Evolutionary conservation across 306 rosid species (phyloP).

Genomic region (Cucumis sativus): Cucumber_9930_V3 NC_026656.2:19357001-19357500

Average conservation of each 20-base stretch:
- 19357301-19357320: not conserved
- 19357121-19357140: not conserved
- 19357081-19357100: not conserved
- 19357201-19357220: not conserved
- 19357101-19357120: not conserved
- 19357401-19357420: not conserved
- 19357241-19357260: not conserved
- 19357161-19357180: not conserved
- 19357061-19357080: slow-evolving; percentile 13
- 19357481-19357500: not conserved
- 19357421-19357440: not conserved
- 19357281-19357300: no score
- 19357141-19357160: not conserved
- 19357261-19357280: not conserved
- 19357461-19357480: not conserved
- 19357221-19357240: not conserved
- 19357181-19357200: not conserved
- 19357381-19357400: not conserved
- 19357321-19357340: not conserved
- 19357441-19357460: not conserved
- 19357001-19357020: not conserved
- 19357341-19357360: slow-evolving; percentile 5
- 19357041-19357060: slow-evolving; percentile 23
- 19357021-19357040: slow-evolving; percentile 19
- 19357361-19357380: not conserved